These are phyloP conservation scores for Orbilia javanica DNA, from an alignment of 2,329 filamentous ascomycete species.

Conservation along the genomic window DNA sequence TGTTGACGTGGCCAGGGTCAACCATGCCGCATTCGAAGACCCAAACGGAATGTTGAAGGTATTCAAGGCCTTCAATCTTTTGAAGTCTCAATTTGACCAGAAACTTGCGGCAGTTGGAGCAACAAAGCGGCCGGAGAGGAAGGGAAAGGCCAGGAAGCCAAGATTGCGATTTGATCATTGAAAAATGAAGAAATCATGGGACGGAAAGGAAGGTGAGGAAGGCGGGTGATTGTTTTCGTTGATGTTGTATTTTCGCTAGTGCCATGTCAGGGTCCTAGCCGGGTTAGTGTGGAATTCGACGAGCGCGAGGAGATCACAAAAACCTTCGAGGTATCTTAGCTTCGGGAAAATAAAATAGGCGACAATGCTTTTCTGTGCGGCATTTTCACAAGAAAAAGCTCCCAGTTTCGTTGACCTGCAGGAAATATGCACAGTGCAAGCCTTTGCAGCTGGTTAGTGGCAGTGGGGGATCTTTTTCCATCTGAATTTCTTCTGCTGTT, in stretches of 20 bases:
- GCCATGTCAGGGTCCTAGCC: neutral
- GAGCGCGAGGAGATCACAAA: conserved; percentile 1
- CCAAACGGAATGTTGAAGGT: conserved; percentile 51
- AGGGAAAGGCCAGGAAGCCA: conserved; percentile 28
- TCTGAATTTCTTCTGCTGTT: conserved; percentile 46
- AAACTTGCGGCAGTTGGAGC: conserved; percentile 47
- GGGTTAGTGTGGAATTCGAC: conserved; percentile 7
- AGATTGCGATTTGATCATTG: conserved; percentile 9
- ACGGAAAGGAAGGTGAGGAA: conserved; percentile 4
- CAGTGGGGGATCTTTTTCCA: conserved; percentile 51
- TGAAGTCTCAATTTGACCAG: conserved; percentile 34
- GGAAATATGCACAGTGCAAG: conserved; percentile 39
- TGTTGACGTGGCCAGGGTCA: conserved; percentile 25
- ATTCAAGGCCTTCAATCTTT: conserved; percentile 31
- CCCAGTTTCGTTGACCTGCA: conserved; percentile 39
- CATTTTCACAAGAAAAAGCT: conserved; percentile 41
- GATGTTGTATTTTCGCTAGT: conserved; percentile 21
- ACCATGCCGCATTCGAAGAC: conserved; percentile 49
- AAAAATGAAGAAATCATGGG: neutral
- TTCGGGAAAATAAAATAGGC: conserved; percentile 37
- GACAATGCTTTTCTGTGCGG: conserved; percentile 53
- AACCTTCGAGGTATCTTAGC: neutral
- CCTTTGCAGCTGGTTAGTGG: conserved; percentile 35
- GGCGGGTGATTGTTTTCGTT: conserved; percentile 5
- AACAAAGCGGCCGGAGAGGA: conserved; percentile 37